Evolutionary conservation across 2,329 filamentous ascomycete species (phyloP), one percentile per base, ranked within the genome.

Genomic region (Hypoxylon sp.): DNA sequence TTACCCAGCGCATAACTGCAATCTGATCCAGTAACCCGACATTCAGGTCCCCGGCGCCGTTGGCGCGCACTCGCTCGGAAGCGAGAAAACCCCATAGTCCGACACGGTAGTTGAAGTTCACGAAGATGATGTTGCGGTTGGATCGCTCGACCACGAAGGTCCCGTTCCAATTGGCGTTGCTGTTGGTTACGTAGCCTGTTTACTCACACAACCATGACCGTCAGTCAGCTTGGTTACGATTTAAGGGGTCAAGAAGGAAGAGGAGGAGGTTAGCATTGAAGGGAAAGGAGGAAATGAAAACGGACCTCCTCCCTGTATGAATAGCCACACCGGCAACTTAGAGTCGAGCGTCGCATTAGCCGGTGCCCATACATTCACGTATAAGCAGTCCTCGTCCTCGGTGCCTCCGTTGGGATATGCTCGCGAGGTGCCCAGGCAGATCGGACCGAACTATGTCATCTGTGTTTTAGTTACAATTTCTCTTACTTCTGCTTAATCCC

Each of bases 51-150:
- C 64, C 64, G 2, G 85, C 83, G 0, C 89, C 89, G 69, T 88
- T 80, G 4, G 80, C 75, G 39, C 84, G 82, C 9, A 91, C 81
- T 31, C 84, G 80, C 42, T 88, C 83, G 51, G 88, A 85, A 0
- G 88, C 85, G 1, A 92, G 81, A 71, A 91, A 92, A 0, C 90
- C 90, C 72, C 86, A 86, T 0, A 87, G 79, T 0, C 88, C 88
- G 5, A 92, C 86, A 5, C 90, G 84, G 74, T 90, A 90, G 77
- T 89, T 88, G 76, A 90, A 89, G 72, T 86, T 86, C 53, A 90
- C 87, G 59, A 87, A 83, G 13, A 90, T 79, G 52, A 90, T 80
- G 67, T 80, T 82, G 26, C 80, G 72, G 13, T 76, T 80, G 0
- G 85, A 86, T 69, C 75, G 75, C 29, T 80, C 75, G 24, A 88